phyloP scores from a whole-genome alignment of 192 early-diverging fungal genomes.

The Mortierella hygrophila region DNA sequence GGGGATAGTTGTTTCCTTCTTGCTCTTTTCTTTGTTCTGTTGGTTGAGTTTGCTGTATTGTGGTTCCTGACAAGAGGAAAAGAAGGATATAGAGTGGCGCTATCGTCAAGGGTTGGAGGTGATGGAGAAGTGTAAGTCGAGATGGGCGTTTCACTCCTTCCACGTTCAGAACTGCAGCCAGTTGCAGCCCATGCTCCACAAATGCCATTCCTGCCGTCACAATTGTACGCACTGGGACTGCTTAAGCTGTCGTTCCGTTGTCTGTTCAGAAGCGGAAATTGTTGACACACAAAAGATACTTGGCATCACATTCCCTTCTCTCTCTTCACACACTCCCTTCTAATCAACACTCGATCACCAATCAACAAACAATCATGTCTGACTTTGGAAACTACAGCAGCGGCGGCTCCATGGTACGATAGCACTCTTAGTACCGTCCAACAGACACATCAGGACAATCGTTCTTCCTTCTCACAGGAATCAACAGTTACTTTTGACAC shows the following conservation, averaged over 20 bases:
- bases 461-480: background rate
- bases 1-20: background rate
- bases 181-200: constrained; percentile 1
- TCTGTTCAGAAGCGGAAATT: background rate
- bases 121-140: background rate
- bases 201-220: background rate
- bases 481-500: no score
- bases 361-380: constrained; percentile 22
- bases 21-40: background rate
- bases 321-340: background rate
- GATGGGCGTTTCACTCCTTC: constrained; percentile 1
- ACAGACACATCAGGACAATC: background rate
- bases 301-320: background rate
- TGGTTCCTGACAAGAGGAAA: background rate
- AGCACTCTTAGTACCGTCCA: no score
- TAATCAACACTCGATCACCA: background rate
- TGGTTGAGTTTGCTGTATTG: background rate
- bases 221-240: background rate
- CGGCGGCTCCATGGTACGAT: constrained; percentile 26
- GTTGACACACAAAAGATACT: background rate
- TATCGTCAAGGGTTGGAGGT: background rate
- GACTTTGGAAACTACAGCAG: constrained; percentile 36
- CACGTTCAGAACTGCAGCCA: no score
- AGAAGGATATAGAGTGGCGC: background rate
- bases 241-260: background rate